Percentiles rank a stretch among this genome's conserved stretches.
phyloP scores from a whole-genome alignment of 2,329 filamentous ascomycete species.

The Xylaria arbuscula region DNA sequence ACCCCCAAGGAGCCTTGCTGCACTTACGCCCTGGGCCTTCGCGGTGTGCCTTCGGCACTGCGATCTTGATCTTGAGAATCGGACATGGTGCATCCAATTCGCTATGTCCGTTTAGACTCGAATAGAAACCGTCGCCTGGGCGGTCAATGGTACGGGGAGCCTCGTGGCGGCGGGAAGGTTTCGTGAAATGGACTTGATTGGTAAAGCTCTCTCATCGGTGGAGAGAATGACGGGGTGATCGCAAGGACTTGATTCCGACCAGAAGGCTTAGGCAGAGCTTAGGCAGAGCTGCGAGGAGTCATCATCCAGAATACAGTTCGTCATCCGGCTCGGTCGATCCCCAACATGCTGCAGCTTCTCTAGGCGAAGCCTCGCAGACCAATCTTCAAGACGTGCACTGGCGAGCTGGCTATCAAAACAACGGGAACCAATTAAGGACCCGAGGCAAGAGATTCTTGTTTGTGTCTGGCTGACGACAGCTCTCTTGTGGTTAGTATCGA shows the following conservation, averaged over 20 bases:
- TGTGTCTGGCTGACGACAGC: conserved; percentile 15
- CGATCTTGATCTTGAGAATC: conserved; percentile 41
- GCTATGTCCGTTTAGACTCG: conserved; percentile 5
- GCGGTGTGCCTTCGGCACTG: conserved; percentile 42
- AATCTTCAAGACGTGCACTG: background rate
- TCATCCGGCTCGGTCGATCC: background rate
- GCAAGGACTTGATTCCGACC: background rate
- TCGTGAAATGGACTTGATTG: conserved; percentile 3
- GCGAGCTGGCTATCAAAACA: conserved; percentile 1
- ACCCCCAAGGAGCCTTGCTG: background rate
- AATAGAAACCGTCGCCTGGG: conserved; percentile 11
- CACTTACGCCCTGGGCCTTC: conserved; percentile 47
- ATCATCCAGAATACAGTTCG: conserved; percentile 17
- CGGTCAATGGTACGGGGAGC: conserved; percentile 13
- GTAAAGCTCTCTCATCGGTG: conserved; percentile 23
- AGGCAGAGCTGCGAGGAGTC: background rate
- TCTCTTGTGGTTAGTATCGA: conserved; percentile 24
- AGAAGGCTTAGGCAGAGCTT: conserved; percentile 8
- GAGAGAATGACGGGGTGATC: background rate
- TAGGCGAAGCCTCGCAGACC: conserved; percentile 8
- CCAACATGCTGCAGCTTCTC: background rate
- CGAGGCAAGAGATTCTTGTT: conserved; percentile 2
- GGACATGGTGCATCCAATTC: conserved; percentile 38
- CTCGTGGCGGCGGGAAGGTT: conserved; percentile 3
- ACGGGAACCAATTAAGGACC: conserved; percentile 15